phyloP scores from a whole-genome alignment of 148 eudicot species.

The Dianthus caryophyllus region DNA sequence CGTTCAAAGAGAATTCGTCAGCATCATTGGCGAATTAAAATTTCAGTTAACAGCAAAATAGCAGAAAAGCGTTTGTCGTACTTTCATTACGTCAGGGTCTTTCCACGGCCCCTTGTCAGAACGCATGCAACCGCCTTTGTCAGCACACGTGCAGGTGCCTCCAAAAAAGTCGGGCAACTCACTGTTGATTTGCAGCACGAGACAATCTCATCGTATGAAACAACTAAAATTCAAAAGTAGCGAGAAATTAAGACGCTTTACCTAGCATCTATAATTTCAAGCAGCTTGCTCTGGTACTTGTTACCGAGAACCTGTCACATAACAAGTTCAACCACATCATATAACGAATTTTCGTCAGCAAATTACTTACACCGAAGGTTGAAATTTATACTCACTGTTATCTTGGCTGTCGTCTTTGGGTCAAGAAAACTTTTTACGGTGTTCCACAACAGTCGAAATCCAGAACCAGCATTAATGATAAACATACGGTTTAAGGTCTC shows the following conservation, averaged over 20 bases:
- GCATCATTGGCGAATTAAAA: background rate
- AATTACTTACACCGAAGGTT: background rate
- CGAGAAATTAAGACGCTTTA: constrained; percentile 19
- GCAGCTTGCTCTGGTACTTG: constrained; percentile 92
- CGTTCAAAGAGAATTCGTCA: background rate
- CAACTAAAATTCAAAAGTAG: constrained; percentile 2
- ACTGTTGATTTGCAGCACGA: constrained; percentile 32
- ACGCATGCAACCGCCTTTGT: constrained; percentile 87
- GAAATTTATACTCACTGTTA: constrained; percentile 41
- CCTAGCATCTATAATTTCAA: constrained; percentile 86
- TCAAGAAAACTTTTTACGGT: constrained; percentile 85
- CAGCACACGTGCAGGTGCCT: constrained; percentile 82
- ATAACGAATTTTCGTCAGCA: background rate
- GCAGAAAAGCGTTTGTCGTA: background rate
- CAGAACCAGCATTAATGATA: constrained; percentile 98
- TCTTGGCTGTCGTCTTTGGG: constrained; percentile 92
- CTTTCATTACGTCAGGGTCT: constrained; percentile 82
- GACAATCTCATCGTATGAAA: background rate
- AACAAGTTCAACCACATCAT: background rate
- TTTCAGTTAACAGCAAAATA: background rate
- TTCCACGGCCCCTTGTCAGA: constrained; percentile 98
- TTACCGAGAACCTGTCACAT: constrained; percentile 68
- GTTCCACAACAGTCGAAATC: constrained; percentile 88
- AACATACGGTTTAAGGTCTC: constrained; percentile 96
- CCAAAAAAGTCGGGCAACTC: constrained; percentile 91